Evolutionary conservation across 352 stramenopile species (phyloP), one percentile per base, ranked within the genome.

Genomic region (Poterioochromonas sp.): DNA sequence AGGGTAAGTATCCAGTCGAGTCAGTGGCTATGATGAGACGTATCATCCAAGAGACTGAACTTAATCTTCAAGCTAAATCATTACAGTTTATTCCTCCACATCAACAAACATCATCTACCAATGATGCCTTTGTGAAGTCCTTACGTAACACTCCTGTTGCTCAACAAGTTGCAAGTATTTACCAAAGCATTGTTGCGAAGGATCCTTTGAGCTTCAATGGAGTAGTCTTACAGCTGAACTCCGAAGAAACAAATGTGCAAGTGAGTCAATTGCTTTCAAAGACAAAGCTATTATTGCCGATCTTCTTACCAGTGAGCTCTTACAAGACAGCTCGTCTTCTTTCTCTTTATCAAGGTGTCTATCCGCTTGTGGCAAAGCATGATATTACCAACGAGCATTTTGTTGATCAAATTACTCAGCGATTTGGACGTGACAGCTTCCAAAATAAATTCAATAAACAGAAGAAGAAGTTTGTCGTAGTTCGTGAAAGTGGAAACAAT

Each of bases 1-100:
- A 97, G 79, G 96, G 95, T 63, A 89, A 98, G 54, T 97, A 98
- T 86, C 94, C 95, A 18, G 81, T 90, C 1, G 87, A 95, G 58
- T 93, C 95, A 53, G 93, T 99, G 41, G 80, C 88, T 68, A 98
- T 98, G 62, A 84, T 85, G 81, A 65, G 49, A 37, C 76, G 76
- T 51, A 84, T 83, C 43, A 81, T 69, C 76, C 79, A 68, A 41
- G 80, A 85, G 73, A 79, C 82, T 49, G 82, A 86, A 80, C n/a
- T n/a, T n/a, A 81, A 77, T 62, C 83, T 77, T 77, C 40, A 81
- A 70, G 32, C n/a, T n/a, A n/a, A n/a, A n/a, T n/a, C n/a, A n/a
- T n/a, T 79, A 29, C 68, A 20, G n/a, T 22, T 26, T 79, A 20
- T 78, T n/a, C 62, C n/a, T 76, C 58, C 47, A 29, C 26, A n/a